Evolutionary conservation across 169 alveolate species (phyloP), one percentile per base, ranked within the genome.

Genomic region (Plasmodium coatneyi): DNA sequence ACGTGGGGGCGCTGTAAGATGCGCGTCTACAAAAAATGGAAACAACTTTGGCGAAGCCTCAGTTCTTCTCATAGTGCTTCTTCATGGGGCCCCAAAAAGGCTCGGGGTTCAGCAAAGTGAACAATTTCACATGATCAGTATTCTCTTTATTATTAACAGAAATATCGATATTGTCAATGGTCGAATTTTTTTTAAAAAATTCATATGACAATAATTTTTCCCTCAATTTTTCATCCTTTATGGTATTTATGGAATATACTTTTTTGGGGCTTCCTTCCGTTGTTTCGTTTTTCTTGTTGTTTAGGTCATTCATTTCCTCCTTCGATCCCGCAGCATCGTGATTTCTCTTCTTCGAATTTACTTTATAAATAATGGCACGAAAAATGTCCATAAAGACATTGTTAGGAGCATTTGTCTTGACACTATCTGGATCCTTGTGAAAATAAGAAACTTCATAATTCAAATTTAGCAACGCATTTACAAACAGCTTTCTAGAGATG

Each of bases 381-480:
- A 96, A 82, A n/a, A 98, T 97, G 84, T 98, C 99, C 98, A 97
- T 96, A 84, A 98, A 97, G 32, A 97, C 97, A 36, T 96, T 74
- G 82, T 96, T 86, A 41, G 98, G 98, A 9, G 98, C 98, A 84
- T 97, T 95, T 16, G 99, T 98, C 93, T 98, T 98, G 60, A 97
- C 95, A 60, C 98, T 97, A 83, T 96, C 96, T 46, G 99, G 98
- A 25, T 97, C 98, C 76, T 98, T 95, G 86, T 98, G 99, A 82
- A 98, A 97, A 92, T 98, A 98, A 10, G 98, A 97, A 28, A 98
- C 96, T 82, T 95, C 94, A 92, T 97, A 97, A 81, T 98, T 98
- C 84, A 98, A 92, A 82, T 97, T 94, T 52, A 95, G 86, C 6
- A 96, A 56, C 5, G 95, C 95, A n/a, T 91, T 91, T 12, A 81